Conservation (phyloP, 108 stramenopile species). For the Chaetoceros muelleri region DNA sequence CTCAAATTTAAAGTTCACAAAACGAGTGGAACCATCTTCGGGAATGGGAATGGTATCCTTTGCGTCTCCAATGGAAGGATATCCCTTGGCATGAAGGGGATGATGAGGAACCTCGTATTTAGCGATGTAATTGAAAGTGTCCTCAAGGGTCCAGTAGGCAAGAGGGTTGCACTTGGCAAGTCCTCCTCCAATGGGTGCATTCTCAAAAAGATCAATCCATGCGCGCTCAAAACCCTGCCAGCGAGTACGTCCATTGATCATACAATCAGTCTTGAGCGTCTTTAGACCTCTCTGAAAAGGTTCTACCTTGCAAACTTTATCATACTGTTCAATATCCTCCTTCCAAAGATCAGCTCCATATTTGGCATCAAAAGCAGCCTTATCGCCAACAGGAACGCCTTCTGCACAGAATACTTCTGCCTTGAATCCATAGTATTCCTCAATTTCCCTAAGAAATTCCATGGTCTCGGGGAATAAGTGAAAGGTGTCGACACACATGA, state of each 20-base stretch:
- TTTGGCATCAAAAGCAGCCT: slow-evolving; percentile 77
- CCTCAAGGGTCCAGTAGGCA: slow-evolving; percentile 96
- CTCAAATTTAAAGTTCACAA: slow-evolving; percentile 75
- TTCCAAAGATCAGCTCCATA: slow-evolving; percentile 95
- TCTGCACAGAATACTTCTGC: slow-evolving; percentile 89
- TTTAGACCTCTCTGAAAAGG: slow-evolving; percentile 95
- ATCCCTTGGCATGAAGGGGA: slow-evolving; percentile 94
- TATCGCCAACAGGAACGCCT: slow-evolving; percentile 76
- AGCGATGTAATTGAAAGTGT: slow-evolving; percentile 94
- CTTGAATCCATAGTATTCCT: slow-evolving; percentile 90
- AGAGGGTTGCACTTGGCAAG: slow-evolving; percentile 93
- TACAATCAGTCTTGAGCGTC: slow-evolving; percentile 87
- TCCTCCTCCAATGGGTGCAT: slow-evolving; percentile 88
- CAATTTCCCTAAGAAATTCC: slow-evolving; percentile 75
- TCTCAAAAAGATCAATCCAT: slow-evolving; percentile 88
- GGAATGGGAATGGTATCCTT: slow-evolving; percentile 91
- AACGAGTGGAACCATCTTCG: slow-evolving; percentile 69
- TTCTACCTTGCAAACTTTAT: slow-evolving; percentile 96
- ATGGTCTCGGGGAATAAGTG: slow-evolving; percentile 94
- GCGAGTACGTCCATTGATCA: slow-evolving; percentile 96
- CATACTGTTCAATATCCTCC: slow-evolving; percentile 94
- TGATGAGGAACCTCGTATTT: slow-evolving; percentile 93
- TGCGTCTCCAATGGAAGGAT: slow-evolving; percentile 92
- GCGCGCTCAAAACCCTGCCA: slow-evolving; percentile 98
- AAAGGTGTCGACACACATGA: slow-evolving; percentile 94